phyloP scores from a whole-genome alignment of 1,284 basidiomycete genomes.

The Neotropicomus parvogracilis region DNA sequence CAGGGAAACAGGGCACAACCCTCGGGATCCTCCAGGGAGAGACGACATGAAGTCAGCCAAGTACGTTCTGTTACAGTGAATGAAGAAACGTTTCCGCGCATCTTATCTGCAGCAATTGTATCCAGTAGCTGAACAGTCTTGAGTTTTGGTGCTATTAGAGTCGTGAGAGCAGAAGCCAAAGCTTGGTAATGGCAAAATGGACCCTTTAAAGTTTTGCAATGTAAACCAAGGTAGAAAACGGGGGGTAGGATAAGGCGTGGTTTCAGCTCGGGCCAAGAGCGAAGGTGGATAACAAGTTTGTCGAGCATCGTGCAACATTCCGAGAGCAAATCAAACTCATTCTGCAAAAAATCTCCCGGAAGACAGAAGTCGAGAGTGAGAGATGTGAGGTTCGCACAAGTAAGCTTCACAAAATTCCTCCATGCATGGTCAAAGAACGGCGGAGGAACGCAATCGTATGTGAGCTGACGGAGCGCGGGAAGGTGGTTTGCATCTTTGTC shows the following conservation, averaged over 20 bases:
- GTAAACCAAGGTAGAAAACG: conserved; percentile 23
- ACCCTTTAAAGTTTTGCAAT: conserved; percentile 18
- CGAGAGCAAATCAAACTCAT: conserved; percentile 25
- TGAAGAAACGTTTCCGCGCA: conserved; percentile 9
- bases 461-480: conserved; percentile 31
- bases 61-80: conserved; percentile 10
- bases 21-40: conserved; percentile 25
- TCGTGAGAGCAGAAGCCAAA: conserved; percentile 24
- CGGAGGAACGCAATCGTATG: conserved; percentile 33
- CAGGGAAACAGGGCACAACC: conserved; percentile 18
- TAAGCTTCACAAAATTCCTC: conserved; percentile 26
- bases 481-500: conserved; percentile 28
- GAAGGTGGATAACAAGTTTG: conserved; percentile 26
- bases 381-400: conserved; percentile 28
- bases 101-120: conserved; percentile 8
- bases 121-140: conserved; percentile 23
- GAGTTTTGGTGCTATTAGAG: conserved; percentile 25
- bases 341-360: conserved; percentile 23
- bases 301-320: conserved; percentile 27
- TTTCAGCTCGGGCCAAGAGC: conserved; percentile 24
- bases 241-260: conserved; percentile 23
- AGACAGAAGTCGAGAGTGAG: conserved; percentile 31
- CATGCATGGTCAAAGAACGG: conserved; percentile 30
- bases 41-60: conserved; percentile 12
- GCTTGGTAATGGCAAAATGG: conserved; percentile 14